Evolutionary conservation across 352 stramenopile genomes (phyloP).

Genomic region (Blastocystis sp.): DNA sequence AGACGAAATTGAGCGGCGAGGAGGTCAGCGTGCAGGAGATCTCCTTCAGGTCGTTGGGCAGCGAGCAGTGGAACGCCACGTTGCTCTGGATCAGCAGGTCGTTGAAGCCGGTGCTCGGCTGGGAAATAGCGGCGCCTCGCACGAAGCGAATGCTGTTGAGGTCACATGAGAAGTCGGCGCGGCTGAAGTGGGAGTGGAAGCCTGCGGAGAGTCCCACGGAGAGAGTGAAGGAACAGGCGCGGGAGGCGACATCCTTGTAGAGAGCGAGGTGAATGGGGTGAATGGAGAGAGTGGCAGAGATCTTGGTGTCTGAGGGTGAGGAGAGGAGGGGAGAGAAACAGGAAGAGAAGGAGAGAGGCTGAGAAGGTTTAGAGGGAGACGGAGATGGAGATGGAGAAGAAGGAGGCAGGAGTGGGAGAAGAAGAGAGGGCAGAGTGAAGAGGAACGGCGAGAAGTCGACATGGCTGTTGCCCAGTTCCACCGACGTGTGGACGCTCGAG

Average conservation of each 20-base stretch:
- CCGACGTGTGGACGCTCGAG: not conserved
- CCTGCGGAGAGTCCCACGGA: not conserved
- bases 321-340: not conserved
- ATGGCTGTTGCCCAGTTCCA: not conserved
- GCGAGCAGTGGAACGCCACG: not conserved
- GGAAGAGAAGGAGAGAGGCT: not conserved
- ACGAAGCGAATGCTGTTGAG: not conserved
- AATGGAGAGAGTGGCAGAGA: not conserved
- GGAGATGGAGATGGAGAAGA: not conserved
- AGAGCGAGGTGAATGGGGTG: constrained; percentile 1
- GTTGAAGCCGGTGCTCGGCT: not conserved
- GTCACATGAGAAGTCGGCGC: not conserved
- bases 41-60: not conserved
- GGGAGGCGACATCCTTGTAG: not conserved
- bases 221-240: not conserved
- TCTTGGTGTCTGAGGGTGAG: not conserved
- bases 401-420: not conserved
- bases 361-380: not conserved
- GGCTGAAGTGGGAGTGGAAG: not conserved
- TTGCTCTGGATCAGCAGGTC: not conserved
- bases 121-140: not conserved
- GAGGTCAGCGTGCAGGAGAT: not conserved
- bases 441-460: constrained; percentile 10
- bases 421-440: constrained; percentile 15
- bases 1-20: not conserved